Evolutionary conservation across 2,329 filamentous ascomycete genomes (phyloP).

Genomic region (Neofusicoccum umdonicola): DNA sequence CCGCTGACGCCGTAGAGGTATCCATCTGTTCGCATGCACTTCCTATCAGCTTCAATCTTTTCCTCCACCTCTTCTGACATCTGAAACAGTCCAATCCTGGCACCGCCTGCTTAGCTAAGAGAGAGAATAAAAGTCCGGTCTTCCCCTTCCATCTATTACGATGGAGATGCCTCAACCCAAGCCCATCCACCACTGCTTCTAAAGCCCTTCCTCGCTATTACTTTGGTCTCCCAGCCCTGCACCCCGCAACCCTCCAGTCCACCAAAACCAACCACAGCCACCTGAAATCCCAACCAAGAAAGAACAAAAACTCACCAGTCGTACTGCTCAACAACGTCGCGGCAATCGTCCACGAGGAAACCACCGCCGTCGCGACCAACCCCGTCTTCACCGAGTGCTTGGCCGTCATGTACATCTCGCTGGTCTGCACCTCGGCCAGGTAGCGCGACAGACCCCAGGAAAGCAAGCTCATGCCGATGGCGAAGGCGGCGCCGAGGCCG

Average conservation of each 20-base stretch:
- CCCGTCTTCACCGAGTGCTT: constrained; percentile 26
- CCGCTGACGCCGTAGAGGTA: constrained; percentile 23
- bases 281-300: too few species aligned
- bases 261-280: too few species aligned
- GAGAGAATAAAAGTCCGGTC: background rate
- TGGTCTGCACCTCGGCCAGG: constrained; percentile 19
- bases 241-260: too few species aligned
- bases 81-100: background rate
- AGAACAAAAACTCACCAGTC: constrained; percentile 1
- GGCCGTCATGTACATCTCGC: constrained; percentile 27
- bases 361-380: constrained; percentile 24
- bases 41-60: background rate
- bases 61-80: background rate
- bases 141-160: too few species aligned
- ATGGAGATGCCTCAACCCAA: too few species aligned
- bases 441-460: constrained; percentile 17
- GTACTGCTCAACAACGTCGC: constrained; percentile 17
- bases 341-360: constrained; percentile 22
- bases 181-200: too few species aligned
- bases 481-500: constrained; percentile 14
- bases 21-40: background rate
- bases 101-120: background rate
- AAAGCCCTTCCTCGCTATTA: too few species aligned
- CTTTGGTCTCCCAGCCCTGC: too few species aligned
- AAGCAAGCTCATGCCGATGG: constrained; percentile 13